Base-by-base conservation (phyloP, 208 protist genomes). In the Trypanosoma avium region DNA sequence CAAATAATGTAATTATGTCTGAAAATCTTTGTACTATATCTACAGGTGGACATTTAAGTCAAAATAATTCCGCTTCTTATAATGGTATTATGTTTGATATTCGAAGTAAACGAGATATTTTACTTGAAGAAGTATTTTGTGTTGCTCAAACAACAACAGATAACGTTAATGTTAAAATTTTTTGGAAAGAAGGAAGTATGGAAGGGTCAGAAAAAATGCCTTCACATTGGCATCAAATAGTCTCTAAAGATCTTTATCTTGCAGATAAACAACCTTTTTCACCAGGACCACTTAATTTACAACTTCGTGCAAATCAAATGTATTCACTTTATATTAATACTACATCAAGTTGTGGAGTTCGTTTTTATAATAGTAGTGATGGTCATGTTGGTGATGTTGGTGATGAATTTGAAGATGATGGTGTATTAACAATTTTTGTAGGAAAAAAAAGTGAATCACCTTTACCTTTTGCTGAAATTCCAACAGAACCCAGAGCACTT, bases 71-170 rank as follows among this genome's bases (percentile, higher is more conserved):
- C 3, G 82, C 84, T 8, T 93, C 88, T 19, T 94, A 91, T 71
- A 94, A 94, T 73, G 91, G 91, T 38, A 97, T 97, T 68, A 94
- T 97, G 88, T 97, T 97, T 65, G 86, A 97, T 48, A 48, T 97
- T 35, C 71, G 79, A 7, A 90, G 82, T 56, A 85, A 86, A 52
- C 59, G 80, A 52, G 84, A 97, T 67, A 75, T 97, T 40, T 82
- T 81, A 13, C 71, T 97, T n/a, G 88, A 97, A 74, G 86, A 93
- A 67, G 62, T 97, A 19, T 90, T 88, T 59, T 97, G 83, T 63
- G 76, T 93, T 17, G 79, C 91, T 21, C 88, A 94, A 67, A 93
- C 88, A 26, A 91, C 76, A 38, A 73, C 78, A 0, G 77, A 90
- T 42, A 75, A 84, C 32, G 80, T 92, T 22, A 84, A 81, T 50